Percentiles rank a stretch among this genome's conserved stretches.
phyloP scores from a whole-genome alignment of 805 yeast species.

The Metschnikowia reukaufii region DNA sequence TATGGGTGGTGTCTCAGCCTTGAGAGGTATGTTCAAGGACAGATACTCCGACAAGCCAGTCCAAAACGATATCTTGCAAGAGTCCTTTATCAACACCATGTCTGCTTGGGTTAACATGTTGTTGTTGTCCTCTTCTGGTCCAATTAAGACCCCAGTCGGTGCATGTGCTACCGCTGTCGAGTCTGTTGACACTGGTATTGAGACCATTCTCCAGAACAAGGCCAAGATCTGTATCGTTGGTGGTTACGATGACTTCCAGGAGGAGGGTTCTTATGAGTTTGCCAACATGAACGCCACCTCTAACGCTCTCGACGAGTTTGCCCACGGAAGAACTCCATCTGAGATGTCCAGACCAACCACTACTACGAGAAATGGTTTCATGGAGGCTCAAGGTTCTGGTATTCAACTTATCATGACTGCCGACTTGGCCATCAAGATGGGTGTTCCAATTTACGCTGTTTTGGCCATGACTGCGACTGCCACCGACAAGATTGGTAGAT shows the following conservation, averaged over 20 bases:
- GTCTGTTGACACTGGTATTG: slow-evolving; percentile 94
- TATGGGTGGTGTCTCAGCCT: slow-evolving; percentile 98
- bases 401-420: slow-evolving; percentile 96
- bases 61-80: slow-evolving; percentile 96
- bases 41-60: slow-evolving; percentile 91
- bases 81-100: slow-evolving; percentile 98
- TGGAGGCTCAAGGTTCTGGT: slow-evolving; percentile 99
- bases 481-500: slow-evolving; percentile 96
- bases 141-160: slow-evolving; percentile 98
- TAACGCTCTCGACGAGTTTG: slow-evolving; percentile 81
- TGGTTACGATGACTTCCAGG: slow-evolving; percentile 99
- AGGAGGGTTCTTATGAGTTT: slow-evolving; percentile 96
- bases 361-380: slow-evolving; percentile 93
- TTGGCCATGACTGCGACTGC: slow-evolving; percentile 96
- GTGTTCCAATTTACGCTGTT: slow-evolving; percentile 97
- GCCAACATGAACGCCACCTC: slow-evolving; percentile 99
- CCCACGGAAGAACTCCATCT: slow-evolving; percentile 94
- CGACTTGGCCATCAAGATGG: slow-evolving; percentile 92
- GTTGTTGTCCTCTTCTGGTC: slow-evolving; percentile 95
- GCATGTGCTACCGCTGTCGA: slow-evolving; percentile 99
- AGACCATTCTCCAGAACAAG: slow-evolving; percentile 87
- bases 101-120: slow-evolving; percentile 99
- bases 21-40: slow-evolving; percentile 97
- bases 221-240: slow-evolving; percentile 97
- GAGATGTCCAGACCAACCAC: slow-evolving; percentile 99